These are phyloP conservation scores for Metarhizium rileyi DNA, from an alignment of 2,329 filamentous ascomycete species.

Conservation along the genomic window DNA sequence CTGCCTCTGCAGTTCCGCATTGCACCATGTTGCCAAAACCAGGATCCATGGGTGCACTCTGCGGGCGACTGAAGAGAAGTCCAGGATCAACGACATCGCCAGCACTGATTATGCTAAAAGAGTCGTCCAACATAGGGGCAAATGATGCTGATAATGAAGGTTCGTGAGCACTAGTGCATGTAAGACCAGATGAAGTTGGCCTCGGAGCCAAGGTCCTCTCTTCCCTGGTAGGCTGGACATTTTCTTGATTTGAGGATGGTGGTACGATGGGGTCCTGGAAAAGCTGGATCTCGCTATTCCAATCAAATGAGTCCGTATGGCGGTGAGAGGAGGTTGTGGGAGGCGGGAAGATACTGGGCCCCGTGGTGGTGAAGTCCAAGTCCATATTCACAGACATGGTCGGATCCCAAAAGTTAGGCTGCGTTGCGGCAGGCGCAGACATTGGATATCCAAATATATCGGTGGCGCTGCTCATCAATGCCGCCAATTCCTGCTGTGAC, in stretches of 20 bases:
- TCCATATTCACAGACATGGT: slow-evolving; percentile 47
- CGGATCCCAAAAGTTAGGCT: slow-evolving; percentile 49
- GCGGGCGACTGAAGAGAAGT: slow-evolving; percentile 44
- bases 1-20: slow-evolving; percentile 18
- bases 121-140: slow-evolving; percentile 32
- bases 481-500: slow-evolving; percentile 39
- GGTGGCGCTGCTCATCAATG: slow-evolving; percentile 35
- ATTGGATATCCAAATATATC: slow-evolving; percentile 53
- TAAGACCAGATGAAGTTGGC: slow-evolving; percentile 25
- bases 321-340: slow-evolving; percentile 28
- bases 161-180: slow-evolving; percentile 11
- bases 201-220: slow-evolving; percentile 43
- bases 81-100: slow-evolving; percentile 48
- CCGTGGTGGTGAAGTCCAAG: slow-evolving; percentile 43
- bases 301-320: slow-evolving; percentile 44
- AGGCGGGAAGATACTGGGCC: slow-evolving; percentile 32
- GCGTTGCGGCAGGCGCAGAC: slow-evolving; percentile 43
- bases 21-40: slow-evolving; percentile 22
- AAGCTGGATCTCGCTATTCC: slow-evolving; percentile 44
- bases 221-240: slow-evolving; percentile 27
- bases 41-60: slow-evolving; percentile 36
- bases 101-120: slow-evolving; percentile 38
- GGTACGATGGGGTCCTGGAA: slow-evolving; percentile 38
- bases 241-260: slow-evolving; percentile 25
- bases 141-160: slow-evolving; percentile 30